These are phyloP conservation scores for Prunus mongolica DNA, from an alignment of 306 rosid species.

Conservation along the genomic window DNA sequence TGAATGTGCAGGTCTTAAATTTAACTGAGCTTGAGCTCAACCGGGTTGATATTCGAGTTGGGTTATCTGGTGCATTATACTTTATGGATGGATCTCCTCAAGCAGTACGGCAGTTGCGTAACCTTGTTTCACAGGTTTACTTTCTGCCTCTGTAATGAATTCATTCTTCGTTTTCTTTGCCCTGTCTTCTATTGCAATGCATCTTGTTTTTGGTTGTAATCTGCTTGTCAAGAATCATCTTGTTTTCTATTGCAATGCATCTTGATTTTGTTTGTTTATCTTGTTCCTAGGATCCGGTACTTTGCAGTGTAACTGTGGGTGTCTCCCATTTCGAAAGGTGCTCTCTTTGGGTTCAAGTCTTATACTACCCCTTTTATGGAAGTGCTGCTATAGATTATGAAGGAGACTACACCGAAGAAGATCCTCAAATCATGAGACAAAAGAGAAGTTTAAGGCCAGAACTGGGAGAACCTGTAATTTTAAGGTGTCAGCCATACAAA, in stretches of 20 bases:
- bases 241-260: neutral
- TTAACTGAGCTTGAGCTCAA: conserved; percentile 91
- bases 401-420: conserved; percentile 94
- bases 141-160: neutral
- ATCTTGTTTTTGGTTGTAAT: neutral
- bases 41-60: conserved; percentile 96
- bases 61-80: conserved; percentile 82
- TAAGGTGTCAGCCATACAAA: conserved; percentile 96
- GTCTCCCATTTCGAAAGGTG: conserved; percentile 95
- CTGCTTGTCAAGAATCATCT: neutral
- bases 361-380: conserved; percentile 96
- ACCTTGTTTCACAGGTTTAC: conserved; percentile 94
- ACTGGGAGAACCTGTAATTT: conserved; percentile 92
- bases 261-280: conserved; percentile 24
- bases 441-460: conserved; percentile 96
- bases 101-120: conserved; percentile 93
- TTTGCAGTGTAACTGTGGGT: conserved; percentile 93
- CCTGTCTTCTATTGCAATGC: conserved; percentile 20
- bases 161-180: neutral
- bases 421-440: conserved; percentile 86
- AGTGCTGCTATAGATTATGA: conserved; percentile 87
- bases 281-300: conserved; percentile 81
- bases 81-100: conserved; percentile 99
- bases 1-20: conserved; percentile 79
- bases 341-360: conserved; percentile 95